Conservation (phyloP, 352 stramenopile genomes). For the Phytophthora parvispora region DNA sequence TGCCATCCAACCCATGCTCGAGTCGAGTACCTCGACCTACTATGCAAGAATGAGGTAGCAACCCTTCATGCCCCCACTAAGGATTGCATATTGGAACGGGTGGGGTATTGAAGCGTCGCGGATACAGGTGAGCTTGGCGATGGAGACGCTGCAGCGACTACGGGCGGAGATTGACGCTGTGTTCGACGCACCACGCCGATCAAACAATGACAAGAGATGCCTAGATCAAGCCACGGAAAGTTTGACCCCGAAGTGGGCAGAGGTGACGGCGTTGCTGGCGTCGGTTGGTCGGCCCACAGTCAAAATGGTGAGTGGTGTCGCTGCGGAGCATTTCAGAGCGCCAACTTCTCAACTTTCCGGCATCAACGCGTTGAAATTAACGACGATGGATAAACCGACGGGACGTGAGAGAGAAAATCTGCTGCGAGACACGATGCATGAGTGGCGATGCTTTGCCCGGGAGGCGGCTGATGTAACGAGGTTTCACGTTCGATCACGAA, state of each 20-base stretch:
- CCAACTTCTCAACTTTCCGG: no score
- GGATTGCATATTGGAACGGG: no score
- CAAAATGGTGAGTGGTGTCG: background rate
- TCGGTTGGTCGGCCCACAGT: constrained; percentile 14
- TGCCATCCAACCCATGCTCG: no score
- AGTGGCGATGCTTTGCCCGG: constrained; percentile 17
- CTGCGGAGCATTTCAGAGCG: background rate
- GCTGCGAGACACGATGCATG: constrained; percentile 1
- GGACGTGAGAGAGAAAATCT: constrained; percentile 8
- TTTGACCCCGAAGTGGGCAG: constrained; percentile 28
- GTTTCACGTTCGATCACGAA: constrained; percentile 15
- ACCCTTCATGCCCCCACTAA: no score
- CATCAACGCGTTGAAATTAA: no score
- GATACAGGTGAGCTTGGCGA: constrained; percentile 8
- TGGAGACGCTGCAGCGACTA: constrained; percentile 25
- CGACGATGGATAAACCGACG: background rate
- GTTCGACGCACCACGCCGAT: constrained; percentile 22
- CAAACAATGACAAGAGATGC: background rate
- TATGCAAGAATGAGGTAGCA: no score
- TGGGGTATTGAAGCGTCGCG: constrained; percentile 19
- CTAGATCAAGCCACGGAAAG: background rate
- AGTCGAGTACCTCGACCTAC: no score
- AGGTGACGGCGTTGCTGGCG: constrained; percentile 38
- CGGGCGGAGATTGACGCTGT: constrained; percentile 34
- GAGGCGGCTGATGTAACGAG: constrained; percentile 9